Conservation (phyloP, 441 rosid genomes). For the Arabidopsis hybrid region DNA sequence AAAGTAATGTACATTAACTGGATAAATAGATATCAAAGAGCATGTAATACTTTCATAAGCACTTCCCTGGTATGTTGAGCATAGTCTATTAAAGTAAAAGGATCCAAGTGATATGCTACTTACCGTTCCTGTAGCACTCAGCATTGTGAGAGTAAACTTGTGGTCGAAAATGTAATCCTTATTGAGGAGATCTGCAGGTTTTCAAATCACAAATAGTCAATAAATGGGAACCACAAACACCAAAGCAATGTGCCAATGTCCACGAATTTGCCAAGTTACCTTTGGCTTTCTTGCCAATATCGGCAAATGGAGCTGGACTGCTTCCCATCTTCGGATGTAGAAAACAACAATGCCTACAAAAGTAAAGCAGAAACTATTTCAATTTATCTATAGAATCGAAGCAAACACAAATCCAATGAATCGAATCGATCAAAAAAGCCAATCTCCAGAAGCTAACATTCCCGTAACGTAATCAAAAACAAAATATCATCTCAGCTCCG, state of each 20-base stretch:
- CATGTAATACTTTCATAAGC: background rate
- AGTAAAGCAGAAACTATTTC: background rate
- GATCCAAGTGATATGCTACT: constrained; percentile 24
- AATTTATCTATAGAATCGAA: constrained; percentile 9
- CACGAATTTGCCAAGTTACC: constrained; percentile 46
- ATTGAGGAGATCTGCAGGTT: constrained; percentile 67
- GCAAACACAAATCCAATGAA: constrained; percentile 26
- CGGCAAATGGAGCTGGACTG: constrained; percentile 75
- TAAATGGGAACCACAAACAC: background rate
- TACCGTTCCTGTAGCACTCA: constrained; percentile 71
- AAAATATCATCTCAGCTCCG: background rate
- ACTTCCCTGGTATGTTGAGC: background rate
- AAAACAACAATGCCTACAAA: constrained; percentile 22
- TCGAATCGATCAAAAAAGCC: constrained; percentile 12
- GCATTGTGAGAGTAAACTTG: constrained; percentile 69
- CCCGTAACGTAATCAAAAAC: constrained; percentile 14
- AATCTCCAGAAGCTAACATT: constrained; percentile 15
- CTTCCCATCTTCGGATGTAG: constrained; percentile 58
- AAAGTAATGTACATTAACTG: constrained; percentile 5
- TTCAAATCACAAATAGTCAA: constrained; percentile 5
- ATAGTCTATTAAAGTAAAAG: constrained; percentile 2
- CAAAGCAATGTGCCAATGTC: background rate
- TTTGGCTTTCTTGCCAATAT: constrained; percentile 76
- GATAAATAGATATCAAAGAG: constrained; percentile 9
- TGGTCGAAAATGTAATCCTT: constrained; percentile 83